Conservation (phyloP, 1,139 yeast genomes). For the Kurtzmaniella quercitrusa region DNA sequence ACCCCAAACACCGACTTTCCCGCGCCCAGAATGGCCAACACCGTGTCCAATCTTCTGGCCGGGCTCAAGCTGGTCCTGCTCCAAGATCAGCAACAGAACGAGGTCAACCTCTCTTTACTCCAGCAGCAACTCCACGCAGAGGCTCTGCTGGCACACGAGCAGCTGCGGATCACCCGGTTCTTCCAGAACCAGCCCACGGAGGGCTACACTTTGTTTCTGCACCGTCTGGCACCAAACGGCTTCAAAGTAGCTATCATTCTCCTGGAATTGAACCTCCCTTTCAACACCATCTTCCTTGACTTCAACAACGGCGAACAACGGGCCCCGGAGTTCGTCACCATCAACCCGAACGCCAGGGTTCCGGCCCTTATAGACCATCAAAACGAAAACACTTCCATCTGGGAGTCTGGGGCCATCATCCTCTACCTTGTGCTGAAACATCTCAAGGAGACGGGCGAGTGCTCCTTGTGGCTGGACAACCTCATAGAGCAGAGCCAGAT, state of each 20-base stretch:
- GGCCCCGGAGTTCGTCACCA: conserved; percentile 86
- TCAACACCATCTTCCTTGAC: conserved; percentile 82
- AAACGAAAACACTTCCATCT: conserved; percentile 71
- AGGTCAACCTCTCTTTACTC: conserved; percentile 34
- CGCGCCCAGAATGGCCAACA: conserved; percentile 9
- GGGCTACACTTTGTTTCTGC: conserved; percentile 85
- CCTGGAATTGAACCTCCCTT: conserved; percentile 75
- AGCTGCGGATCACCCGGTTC: conserved; percentile 64
- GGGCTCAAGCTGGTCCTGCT: conserved; percentile 46
- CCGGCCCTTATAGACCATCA: conserved; percentile 91
- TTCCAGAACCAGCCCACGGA: conserved; percentile 75
- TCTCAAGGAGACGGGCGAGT: conserved; percentile 65
- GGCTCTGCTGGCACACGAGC: conserved; percentile 33
- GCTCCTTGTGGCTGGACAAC: conserved; percentile 79
- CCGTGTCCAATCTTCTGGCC: conserved; percentile 46
- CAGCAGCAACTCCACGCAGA: conserved; percentile 42
- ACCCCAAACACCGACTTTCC: no score
- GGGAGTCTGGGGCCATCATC: conserved; percentile 94
- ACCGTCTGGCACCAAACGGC: conserved; percentile 93
- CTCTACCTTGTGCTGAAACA: conserved; percentile 69
- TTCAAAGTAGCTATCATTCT: conserved; percentile 91
- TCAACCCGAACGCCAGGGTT: conserved; percentile 92
- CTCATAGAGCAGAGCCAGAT: conserved; percentile 82
- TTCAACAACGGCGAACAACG: conserved; percentile 88
- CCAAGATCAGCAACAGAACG: conserved; percentile 40